Evolutionary conservation across 306 rosid species (phyloP).

Genomic region (Dalbergia cultrata): DNA sequence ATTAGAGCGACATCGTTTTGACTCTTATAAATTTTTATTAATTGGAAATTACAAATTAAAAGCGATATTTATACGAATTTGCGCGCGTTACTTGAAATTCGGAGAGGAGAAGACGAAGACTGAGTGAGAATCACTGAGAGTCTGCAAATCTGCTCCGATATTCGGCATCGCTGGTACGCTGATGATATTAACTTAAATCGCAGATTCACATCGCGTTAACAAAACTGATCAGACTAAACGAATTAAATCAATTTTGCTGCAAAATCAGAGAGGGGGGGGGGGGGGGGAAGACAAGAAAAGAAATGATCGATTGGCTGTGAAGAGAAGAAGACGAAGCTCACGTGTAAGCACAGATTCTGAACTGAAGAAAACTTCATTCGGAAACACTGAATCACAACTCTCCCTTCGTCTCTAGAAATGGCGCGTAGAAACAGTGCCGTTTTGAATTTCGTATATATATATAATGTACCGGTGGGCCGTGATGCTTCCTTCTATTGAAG

Average conservation of each 20-base stretch:
- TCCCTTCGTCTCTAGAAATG: constrained; percentile 8
- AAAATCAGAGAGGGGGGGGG: neutral
- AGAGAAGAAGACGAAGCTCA: constrained; percentile 39
- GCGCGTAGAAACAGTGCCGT: constrained; percentile 34
- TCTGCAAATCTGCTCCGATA: constrained; percentile 72
- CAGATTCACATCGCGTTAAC: neutral
- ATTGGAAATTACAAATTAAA: neutral
- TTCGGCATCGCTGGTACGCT: constrained; percentile 81
- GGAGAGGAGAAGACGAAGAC: constrained; percentile 60
- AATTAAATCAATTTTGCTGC: neutral
- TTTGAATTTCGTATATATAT: constrained; percentile 37
- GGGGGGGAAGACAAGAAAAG: neutral
- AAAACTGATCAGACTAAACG: constrained; percentile 2
- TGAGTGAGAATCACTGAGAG: constrained; percentile 64
- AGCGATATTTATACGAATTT: neutral
- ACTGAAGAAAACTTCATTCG: constrained; percentile 49
- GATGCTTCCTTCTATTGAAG: neutral
- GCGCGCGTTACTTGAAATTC: constrained; percentile 62
- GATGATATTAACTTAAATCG: constrained; percentile 71
- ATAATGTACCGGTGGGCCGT: constrained; percentile 1
- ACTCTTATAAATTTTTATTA: neutral
- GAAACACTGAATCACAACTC: neutral
- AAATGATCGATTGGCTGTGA: neutral
- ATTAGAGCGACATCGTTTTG: constrained; percentile 8
- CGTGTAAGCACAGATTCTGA: constrained; percentile 51